Evolutionary conservation across 1,284 basidiomycete genomes (phyloP).

Genomic region (Austroboletus niveus): DNA sequence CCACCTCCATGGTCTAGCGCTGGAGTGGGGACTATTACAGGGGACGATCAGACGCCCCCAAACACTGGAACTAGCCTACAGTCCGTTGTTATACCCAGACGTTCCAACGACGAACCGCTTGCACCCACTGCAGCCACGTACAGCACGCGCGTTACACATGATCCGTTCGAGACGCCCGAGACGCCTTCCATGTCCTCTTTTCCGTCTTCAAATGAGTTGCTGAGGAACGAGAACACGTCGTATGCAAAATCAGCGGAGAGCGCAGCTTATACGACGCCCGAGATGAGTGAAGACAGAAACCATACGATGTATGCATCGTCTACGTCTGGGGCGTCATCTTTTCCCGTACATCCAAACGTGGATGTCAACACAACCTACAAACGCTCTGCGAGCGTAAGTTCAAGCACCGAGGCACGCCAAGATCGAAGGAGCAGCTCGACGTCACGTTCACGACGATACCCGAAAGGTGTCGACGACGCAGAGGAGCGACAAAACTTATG

Average conservation of each 20-base stretch:
- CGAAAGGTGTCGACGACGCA: slow-evolving; percentile 26
- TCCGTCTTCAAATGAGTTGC: slow-evolving; percentile 19
- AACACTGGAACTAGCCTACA: slow-evolving; percentile 8
- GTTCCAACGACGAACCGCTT: slow-evolving; percentile 30
- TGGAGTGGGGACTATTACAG: not conserved
- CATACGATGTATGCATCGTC: slow-evolving; percentile 23
- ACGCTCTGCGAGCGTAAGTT: not conserved
- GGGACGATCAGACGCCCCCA: slow-evolving; percentile 3
- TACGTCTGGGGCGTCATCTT: slow-evolving; percentile 6
- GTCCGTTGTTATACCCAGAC: slow-evolving; percentile 24
- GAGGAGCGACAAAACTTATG: slow-evolving; percentile 30
- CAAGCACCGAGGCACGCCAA: not conserved
- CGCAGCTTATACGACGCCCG: slow-evolving; percentile 4
- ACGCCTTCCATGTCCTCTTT: slow-evolving; percentile 31
- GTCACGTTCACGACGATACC: slow-evolving; percentile 29
- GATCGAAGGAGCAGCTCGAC: slow-evolving; percentile 26
- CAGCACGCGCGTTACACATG: slow-evolving; percentile 4
- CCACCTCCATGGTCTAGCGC: slow-evolving; percentile 15
- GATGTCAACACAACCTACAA: not conserved
- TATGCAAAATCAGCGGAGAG: not conserved
- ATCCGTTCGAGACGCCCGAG: slow-evolving; percentile 29
- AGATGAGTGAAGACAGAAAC: slow-evolving; percentile 12
- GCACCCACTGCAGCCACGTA: slow-evolving; percentile 27
- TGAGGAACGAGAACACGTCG: slow-evolving; percentile 4
- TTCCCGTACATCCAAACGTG: slow-evolving; percentile 2